Percentiles rank a stretch among this genome's conserved stretches.
These are phyloP conservation scores for Fusarium sp. DNA, from an alignment of 2,329 filamentous ascomycete genomes.

Conservation along the genomic window DNA sequence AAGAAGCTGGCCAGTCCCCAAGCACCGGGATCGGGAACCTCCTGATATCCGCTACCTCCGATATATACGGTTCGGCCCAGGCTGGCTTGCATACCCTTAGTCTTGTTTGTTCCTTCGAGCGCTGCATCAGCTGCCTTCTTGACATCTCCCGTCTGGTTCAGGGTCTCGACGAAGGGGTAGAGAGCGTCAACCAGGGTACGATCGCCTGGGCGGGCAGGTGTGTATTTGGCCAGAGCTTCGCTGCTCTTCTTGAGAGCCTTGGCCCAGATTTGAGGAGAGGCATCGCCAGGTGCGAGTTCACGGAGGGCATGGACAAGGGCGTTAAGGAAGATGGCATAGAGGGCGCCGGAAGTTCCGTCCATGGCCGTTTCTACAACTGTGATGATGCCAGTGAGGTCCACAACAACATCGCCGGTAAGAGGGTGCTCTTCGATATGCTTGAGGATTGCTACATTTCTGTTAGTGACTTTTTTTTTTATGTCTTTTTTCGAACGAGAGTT, in stretches of 20 bases:
- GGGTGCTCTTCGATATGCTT: constrained; percentile 62
- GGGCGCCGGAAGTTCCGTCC: constrained; percentile 74
- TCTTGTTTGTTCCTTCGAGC: constrained; percentile 81
- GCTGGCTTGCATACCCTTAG: constrained; percentile 92
- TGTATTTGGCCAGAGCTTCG: constrained; percentile 83
- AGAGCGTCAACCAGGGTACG: constrained; percentile 92
- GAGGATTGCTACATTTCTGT: constrained; percentile 62
- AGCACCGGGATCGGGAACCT: constrained; percentile 76
- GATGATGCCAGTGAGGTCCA: constrained; percentile 68
- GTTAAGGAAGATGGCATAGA: constrained; percentile 89
- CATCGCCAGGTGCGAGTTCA: constrained; percentile 57
- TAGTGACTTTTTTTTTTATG: constrained; percentile 22
- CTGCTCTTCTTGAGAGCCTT: constrained; percentile 80
- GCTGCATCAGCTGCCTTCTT: constrained; percentile 83
- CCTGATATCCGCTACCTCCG: constrained; percentile 61
- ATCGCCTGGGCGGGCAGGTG: constrained; percentile 90
- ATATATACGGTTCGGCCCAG: constrained; percentile 72
- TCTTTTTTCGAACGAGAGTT: background rate
- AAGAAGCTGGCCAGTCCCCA: constrained; percentile 85
- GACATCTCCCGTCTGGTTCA: constrained; percentile 76
- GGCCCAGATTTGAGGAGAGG: constrained; percentile 65
- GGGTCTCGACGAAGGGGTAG: constrained; percentile 84
- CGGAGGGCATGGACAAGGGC: constrained; percentile 78
- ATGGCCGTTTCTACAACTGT: constrained; percentile 70
- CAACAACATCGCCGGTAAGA: constrained; percentile 66